phyloP scores from a whole-genome alignment of 78 protist species.

The Monocercomonoides exilis region DNA sequence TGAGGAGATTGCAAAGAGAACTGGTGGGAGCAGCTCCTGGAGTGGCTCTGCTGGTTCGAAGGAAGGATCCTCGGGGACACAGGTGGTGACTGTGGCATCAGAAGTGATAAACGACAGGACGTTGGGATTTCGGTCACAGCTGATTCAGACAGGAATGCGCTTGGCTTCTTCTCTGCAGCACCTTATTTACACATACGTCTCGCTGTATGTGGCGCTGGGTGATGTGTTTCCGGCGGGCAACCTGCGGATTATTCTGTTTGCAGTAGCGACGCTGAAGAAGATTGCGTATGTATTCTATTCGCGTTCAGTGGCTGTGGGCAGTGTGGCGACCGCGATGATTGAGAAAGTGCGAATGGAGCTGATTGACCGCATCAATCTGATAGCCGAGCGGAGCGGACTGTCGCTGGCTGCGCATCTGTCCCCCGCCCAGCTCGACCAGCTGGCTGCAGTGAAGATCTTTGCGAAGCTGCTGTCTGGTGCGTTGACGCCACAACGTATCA shows the following conservation, averaged over 20 bases:
- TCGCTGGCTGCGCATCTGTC: background rate
- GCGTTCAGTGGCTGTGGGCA: background rate
- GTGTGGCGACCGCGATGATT: background rate
- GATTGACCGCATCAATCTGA: background rate
- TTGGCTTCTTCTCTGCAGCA: background rate
- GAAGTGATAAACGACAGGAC: background rate
- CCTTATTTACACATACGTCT: background rate
- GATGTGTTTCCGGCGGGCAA: background rate
- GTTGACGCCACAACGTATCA: background rate
- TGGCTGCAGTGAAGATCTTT: background rate
- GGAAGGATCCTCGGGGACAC: background rate
- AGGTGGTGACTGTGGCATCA: background rate
- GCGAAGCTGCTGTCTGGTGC: background rate
- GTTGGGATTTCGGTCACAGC: too few relatives aligned
- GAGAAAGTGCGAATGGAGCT: background rate
- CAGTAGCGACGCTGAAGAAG: background rate
- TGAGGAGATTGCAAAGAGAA: too few relatives aligned
- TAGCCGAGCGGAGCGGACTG: background rate
- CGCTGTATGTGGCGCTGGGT: background rate
- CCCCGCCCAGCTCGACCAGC: background rate
- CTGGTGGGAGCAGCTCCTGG: too few relatives aligned
- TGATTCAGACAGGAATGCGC: background rate
- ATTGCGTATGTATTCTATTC: background rate
- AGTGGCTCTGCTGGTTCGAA: too few relatives aligned
- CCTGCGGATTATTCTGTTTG: background rate